Base-by-base conservation (phyloP, 768 basidiomycete species). In the Lentinula guzmanii region DNA sequence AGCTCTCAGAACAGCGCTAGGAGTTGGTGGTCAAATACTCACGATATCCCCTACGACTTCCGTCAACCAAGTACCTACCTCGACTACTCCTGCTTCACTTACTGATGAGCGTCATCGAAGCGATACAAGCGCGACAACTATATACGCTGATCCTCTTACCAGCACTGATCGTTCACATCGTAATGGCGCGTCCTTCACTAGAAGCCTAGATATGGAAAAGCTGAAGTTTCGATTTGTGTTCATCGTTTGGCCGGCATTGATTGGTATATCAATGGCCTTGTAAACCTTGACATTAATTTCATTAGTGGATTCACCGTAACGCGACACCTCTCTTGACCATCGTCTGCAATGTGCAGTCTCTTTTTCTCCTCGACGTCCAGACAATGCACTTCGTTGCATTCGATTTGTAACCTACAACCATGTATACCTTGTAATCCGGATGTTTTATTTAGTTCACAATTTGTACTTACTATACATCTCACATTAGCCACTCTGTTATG, bases 261-360 rank as follows among this genome's bases (percentile, higher is more conserved):
- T 86, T 58, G 86, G 84, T 2, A 70, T 85, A 50, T 77, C 80
- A 39, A 78, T 86, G 79, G 82, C 83, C 4, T 65, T 84, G 52
- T 85, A 56, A 15, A 54, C 53, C 10, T 11, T 10, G 53, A 39
- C 34, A 18, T 34, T 35, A 2, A 33, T 35, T 51, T 5, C 6
- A 9, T 33, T 16, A 8, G 34, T 28, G 0, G 37, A 39, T 43
- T 13, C 42, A n/a, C 37, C 9, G 13, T 13, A 39, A 8, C 1
- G 37, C 37, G 37, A 39, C 37, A 39, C 5, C 37, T 39, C 28
- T 28, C 3, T 28, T 28, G 28, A 28, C 28, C 28, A 3, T 28
- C 28, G 3, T 28, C 28, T 28, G 3, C 28, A 4, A 3, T 28
- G 28, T 28, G 28, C 2, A 28, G 37, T 6, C 9, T 8, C 37